Conservation (phyloP, 192 early-diverging fungal species). For the Rhizophlyctis rosea region DNA sequence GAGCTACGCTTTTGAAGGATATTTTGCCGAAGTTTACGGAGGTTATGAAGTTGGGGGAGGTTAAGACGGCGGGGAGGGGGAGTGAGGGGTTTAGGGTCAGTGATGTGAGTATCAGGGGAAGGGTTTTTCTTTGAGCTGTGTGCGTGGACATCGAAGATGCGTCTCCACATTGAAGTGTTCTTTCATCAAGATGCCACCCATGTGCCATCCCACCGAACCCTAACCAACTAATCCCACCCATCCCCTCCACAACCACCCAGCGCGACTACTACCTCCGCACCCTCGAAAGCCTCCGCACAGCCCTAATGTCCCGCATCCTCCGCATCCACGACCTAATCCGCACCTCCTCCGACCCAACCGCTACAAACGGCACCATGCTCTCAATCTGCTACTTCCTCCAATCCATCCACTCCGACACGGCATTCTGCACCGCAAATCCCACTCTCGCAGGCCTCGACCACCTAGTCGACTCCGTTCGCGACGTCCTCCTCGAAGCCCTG, state of each 20-base stretch:
- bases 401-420: conserved; percentile 1
- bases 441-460: no score
- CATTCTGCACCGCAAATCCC: not conserved
- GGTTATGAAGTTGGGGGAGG: conserved; percentile 11
- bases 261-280: conserved; percentile 21
- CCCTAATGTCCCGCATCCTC: conserved; percentile 11
- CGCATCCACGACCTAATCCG: conserved; percentile 6
- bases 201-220: no score
- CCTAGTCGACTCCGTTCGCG: not conserved
- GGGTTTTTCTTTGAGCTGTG: no score
- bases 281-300: conserved; percentile 8
- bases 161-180: no score
- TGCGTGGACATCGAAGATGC: no score
- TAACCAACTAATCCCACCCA: no score
- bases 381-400: conserved; percentile 13
- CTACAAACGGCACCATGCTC: conserved; percentile 21
- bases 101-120: conserved; percentile 21
- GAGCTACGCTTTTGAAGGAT: conserved; percentile 22
- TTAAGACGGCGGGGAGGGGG: no score
- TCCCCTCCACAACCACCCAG: no score
- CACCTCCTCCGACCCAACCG: conserved; percentile 22
- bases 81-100: not conserved
- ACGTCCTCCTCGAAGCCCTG: conserved; percentile 19
- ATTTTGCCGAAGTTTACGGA: conserved; percentile 23
- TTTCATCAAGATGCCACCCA: no score